Conservation (phyloP, 352 stramenopile genomes). For the Pythium monospermum region DNA sequence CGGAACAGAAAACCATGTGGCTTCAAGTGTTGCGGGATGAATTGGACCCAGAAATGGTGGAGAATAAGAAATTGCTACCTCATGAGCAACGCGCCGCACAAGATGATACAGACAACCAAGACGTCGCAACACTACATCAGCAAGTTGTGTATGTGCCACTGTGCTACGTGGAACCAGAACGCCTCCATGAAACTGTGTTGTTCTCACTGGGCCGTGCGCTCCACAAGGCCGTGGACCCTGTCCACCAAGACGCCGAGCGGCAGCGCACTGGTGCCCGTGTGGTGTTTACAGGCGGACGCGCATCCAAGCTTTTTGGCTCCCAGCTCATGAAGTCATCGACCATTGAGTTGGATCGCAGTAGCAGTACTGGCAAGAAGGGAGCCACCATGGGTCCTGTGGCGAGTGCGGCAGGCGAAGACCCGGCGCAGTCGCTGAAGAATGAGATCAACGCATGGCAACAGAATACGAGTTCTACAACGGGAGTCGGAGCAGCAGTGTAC, state of each 20-base stretch:
- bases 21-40: constrained; percentile 54
- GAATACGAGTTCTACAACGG: background rate
- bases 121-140: no score
- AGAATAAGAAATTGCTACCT: constrained; percentile 23
- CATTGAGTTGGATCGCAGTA: constrained; percentile 27
- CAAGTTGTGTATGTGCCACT: constrained; percentile 60
- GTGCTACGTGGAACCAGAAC: constrained; percentile 23
- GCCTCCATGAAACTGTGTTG: constrained; percentile 30
- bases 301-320: constrained; percentile 70
- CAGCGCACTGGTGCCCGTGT: constrained; percentile 37
- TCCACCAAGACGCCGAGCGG: constrained; percentile 11
- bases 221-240: constrained; percentile 35
- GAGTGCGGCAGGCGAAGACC: constrained; percentile 17
- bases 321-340: constrained; percentile 59
- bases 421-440: constrained; percentile 16
- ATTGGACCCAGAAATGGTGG: constrained; percentile 38
- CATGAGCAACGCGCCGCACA: constrained; percentile 21
- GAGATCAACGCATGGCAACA: constrained; percentile 22
- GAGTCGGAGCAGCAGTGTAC: background rate
- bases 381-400: constrained; percentile 1
- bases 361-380: background rate
- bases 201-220: constrained; percentile 40
- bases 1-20: constrained; percentile 47
- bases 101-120: constrained; percentile 27
- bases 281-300: constrained; percentile 55